phyloP scores from a whole-genome alignment of 1,139 yeast genomes.

The Blastobotrys arbuscula region DNA sequence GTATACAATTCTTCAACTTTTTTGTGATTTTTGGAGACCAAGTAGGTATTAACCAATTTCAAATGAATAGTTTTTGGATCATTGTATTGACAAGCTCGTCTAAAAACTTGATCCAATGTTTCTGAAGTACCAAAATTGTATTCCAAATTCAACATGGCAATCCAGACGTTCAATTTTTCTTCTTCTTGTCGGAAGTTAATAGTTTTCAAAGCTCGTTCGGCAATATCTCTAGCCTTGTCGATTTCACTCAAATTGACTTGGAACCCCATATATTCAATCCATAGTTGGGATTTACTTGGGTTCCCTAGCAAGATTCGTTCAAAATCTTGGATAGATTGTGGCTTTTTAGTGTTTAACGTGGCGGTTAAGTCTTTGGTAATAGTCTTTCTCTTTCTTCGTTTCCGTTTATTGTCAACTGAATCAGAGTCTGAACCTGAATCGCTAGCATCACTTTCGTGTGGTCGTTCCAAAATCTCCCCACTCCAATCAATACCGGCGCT shows the following conservation, averaged over 20 bases:
- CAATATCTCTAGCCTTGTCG: conserved; percentile 91
- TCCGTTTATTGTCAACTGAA: conserved; percentile 36
- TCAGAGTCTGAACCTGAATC: conserved; percentile 44
- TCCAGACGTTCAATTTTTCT: conserved; percentile 93
- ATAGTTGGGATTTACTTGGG: conserved; percentile 86
- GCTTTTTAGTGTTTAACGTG: conserved; percentile 75
- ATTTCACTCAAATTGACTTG: conserved; percentile 89
- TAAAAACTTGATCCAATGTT: conserved; percentile 71
- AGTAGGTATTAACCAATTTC: conserved; percentile 69
- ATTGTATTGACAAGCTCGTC: conserved; percentile 84
- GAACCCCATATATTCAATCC: conserved; percentile 99
- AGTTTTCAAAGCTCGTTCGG: conserved; percentile 84
- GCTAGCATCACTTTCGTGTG: conserved; percentile 49
- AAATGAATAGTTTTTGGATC: conserved; percentile 78
- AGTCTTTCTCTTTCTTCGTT: conserved; percentile 39
- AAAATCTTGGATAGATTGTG: conserved; percentile 86
- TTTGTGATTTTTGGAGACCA: conserved; percentile 61
- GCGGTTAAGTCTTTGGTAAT: conserved; percentile 76
- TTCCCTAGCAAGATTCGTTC: conserved; percentile 87
- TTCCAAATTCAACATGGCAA: conserved; percentile 89
- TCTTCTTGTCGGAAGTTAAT: conserved; percentile 88
- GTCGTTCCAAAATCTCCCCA: conserved; percentile 79
- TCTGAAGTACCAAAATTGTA: conserved; percentile 88
- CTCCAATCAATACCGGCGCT: conserved; percentile 94
- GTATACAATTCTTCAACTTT: conserved; percentile 67